Base-by-base conservation (phyloP, 176 grass and related monocot species). In the Triticum dicoccoides region DNA sequence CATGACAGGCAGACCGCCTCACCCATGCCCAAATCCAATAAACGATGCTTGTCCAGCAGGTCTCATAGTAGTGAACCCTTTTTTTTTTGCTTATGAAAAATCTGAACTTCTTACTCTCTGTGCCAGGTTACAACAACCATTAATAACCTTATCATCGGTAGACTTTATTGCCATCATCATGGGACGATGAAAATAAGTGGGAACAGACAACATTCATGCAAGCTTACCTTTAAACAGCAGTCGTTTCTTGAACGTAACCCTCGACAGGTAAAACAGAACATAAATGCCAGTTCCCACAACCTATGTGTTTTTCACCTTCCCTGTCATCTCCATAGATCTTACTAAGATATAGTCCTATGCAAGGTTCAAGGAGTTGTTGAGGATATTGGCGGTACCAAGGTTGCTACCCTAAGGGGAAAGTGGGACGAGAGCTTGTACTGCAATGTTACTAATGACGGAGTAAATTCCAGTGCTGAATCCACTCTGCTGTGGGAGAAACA, bases 401-500 rank as follows among this genome's bases (percentile, higher is more conserved):
- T 85, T 76, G 95, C 94, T 47, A 85, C 85, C 80, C 62, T 97
- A 41, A 84, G 23, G 56, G 94, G 94, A 21, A 97, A 91, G 85
- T 97, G 94, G 94, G 94, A 97, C 59, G 94, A 97, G 63, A 90
- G 89, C 65, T 54, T 97, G 18, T 88, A 84, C 83, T 92, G 35
- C 65, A 84, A 30, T n/a, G 54, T 97, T 18, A 78, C 25, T 39
- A 78, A 92, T 79, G 88, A 86, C 59, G 89, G 69, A 72, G 76
- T 76, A 17, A 91, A 75, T 23, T 83, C 61, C 75, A 37, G 39
- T 66, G 4, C 78, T 20, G 88, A 87, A 56, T 73, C 75, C 65
- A 93, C 90, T 82, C 80, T 97, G 76, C 86, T 97, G 75, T 97
- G 95, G 95, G 54, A 91, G 78, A 97, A 93, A 89, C 91, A 88